These are phyloP conservation scores for Laburnicola sp. DNA, from an alignment of 2,329 filamentous ascomycete species.

Conservation along the genomic window DNA sequence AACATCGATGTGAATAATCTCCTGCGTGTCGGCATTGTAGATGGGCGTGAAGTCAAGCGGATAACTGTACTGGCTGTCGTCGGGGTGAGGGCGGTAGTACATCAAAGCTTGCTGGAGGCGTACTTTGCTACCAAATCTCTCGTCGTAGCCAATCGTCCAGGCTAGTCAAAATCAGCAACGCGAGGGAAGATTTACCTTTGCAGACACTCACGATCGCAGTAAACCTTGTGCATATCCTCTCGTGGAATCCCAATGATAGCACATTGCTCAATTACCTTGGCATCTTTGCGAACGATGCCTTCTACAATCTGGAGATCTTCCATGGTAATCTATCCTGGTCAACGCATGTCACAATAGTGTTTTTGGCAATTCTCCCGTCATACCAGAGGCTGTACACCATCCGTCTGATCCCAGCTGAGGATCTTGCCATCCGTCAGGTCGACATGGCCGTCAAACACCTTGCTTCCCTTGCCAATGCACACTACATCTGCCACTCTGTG, in stretches of 20 bases:
- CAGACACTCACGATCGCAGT: constrained; percentile 72
- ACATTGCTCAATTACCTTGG: constrained; percentile 89
- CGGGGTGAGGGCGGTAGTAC: constrained; percentile 86
- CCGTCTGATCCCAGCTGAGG: constrained; percentile 71
- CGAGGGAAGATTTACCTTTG: neutral
- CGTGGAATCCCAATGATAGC: constrained; percentile 76
- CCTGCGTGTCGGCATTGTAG: constrained; percentile 76
- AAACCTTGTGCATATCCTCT: constrained; percentile 91
- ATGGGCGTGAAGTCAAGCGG: constrained; percentile 94
- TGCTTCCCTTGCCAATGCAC: constrained; percentile 75
- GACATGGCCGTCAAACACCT: constrained; percentile 80
- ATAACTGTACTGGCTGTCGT: constrained; percentile 88
- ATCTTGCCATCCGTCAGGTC: constrained; percentile 70
- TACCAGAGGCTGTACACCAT: constrained; percentile 79
- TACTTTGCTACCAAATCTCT: constrained; percentile 77
- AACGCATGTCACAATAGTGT: constrained; percentile 5
- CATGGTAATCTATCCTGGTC: constrained; percentile 71
- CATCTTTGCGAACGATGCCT: constrained; percentile 71
- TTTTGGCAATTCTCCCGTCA: constrained; percentile 33
- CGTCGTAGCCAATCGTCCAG: constrained; percentile 94
- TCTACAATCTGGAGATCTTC: constrained; percentile 86
- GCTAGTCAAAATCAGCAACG: constrained; percentile 49
- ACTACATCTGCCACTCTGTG: constrained; percentile 78
- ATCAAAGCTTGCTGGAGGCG: constrained; percentile 90
- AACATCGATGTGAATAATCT: constrained; percentile 82